phyloP scores from a whole-genome alignment of 495 filamentous ascomycete genomes.

The Neurospora cerealis region DNA sequence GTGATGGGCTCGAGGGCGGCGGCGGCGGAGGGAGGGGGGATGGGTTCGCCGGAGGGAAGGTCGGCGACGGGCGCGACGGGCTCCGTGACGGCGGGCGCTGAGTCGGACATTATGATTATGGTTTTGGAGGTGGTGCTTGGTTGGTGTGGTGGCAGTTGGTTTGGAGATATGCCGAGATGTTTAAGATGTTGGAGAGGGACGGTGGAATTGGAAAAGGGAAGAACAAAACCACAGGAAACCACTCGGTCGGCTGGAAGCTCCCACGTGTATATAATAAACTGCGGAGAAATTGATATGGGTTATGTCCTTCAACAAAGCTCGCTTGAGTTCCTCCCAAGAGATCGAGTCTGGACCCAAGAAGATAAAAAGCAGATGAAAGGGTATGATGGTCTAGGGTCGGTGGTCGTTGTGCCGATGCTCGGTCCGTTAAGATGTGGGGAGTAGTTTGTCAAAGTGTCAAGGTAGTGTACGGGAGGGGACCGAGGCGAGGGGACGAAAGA shows the following conservation, averaged over 20 bases:
- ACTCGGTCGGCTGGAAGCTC: background rate
- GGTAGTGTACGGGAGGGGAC: background rate
- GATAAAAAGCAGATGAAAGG: background rate
- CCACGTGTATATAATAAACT: background rate
- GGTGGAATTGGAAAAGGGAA: background rate
- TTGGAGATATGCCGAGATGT: background rate
- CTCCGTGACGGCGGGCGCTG: background rate
- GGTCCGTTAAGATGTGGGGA: background rate
- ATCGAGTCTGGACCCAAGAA: background rate
- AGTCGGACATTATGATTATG: conserved; percentile 7
- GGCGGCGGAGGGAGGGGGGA: conserved; percentile 16
- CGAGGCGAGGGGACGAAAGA: background rate
- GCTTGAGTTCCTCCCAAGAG: background rate
- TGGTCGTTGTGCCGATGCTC: background rate
- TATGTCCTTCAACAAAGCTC: background rate
- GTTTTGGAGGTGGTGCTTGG: background rate
- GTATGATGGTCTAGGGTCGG: background rate
- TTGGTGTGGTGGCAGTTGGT: background rate
- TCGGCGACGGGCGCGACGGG: conserved; percentile 20
- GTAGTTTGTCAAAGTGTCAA: background rate
- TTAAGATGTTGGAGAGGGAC: background rate
- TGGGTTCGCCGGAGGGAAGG: conserved; percentile 30
- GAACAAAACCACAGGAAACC: background rate
- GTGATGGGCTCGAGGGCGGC: conserved; percentile 20
- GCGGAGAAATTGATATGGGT: background rate